phyloP scores from a whole-genome alignment of 2,329 filamentous ascomycete species.

The Emericellopsis atlantica region DNA sequence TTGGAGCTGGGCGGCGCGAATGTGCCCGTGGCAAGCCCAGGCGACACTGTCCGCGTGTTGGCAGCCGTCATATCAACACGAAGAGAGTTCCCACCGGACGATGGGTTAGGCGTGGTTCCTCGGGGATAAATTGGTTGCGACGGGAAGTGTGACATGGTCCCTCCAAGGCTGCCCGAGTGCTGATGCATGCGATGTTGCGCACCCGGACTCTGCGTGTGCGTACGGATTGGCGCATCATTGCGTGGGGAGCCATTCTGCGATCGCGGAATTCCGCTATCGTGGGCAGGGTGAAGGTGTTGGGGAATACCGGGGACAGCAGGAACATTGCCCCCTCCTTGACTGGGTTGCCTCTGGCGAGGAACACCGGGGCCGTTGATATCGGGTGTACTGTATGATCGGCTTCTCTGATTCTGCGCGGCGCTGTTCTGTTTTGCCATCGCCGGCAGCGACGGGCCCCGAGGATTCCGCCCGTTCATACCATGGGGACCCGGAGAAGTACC shows the following conservation, averaged over 20 bases:
- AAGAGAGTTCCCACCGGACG: conserved; percentile 17
- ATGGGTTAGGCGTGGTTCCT: conserved; percentile 28
- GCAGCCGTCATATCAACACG: conserved; percentile 23
- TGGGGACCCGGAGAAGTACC: conserved; percentile 56
- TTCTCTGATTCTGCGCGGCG: conserved; percentile 54
- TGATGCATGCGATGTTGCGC: conserved; percentile 45
- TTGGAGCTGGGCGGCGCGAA: conserved; percentile 12
- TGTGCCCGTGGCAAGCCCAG: conserved; percentile 25
- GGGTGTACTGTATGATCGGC: conserved; percentile 87
- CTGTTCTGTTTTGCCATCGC: conserved; percentile 49
- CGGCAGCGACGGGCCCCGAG: conserved; percentile 68
- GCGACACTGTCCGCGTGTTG: conserved; percentile 32
- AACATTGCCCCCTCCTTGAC: conserved; percentile 33
- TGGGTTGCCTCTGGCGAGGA: conserved; percentile 41
- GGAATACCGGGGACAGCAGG: conserved; percentile 69
- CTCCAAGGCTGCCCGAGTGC: conserved; percentile 33
- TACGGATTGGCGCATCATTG: conserved; percentile 52
- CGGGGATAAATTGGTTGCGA: conserved; percentile 38
- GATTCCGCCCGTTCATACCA: conserved; percentile 48
- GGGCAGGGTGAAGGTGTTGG: conserved; percentile 48
- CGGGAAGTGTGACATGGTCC: conserved; percentile 43
- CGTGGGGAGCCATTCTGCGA: conserved; percentile 75
- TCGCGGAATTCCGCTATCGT: conserved; percentile 55
- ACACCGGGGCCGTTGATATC: conserved; percentile 69
- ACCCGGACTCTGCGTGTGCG: conserved; percentile 59